Evolutionary conservation across 331 rosid species (phyloP).

Genomic region (Cydonia oblonga): DNA sequence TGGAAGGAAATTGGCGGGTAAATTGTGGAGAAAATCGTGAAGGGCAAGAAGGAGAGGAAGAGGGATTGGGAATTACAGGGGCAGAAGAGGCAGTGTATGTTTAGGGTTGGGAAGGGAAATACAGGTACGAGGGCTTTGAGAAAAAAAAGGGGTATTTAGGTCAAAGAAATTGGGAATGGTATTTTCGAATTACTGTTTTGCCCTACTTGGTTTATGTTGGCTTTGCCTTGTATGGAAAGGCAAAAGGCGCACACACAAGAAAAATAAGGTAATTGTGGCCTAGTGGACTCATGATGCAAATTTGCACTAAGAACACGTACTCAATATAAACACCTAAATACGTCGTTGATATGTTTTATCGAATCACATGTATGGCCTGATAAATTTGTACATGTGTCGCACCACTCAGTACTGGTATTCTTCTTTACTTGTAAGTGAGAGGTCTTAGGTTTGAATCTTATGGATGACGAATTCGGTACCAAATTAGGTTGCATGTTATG

Average conservation of each 20-base stretch:
- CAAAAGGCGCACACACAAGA: too few relatives aligned
- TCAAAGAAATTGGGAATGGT: conserved; percentile 24
- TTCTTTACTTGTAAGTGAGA: too few relatives aligned
- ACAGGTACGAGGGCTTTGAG: conserved; percentile 31
- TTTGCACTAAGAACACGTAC: rapidly evolving
- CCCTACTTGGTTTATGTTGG: conserved; percentile 11
- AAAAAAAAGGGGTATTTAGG: conserved; percentile 70
- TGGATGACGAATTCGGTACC: too few relatives aligned
- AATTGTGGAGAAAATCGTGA: conserved; percentile 28
- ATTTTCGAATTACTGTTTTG: conserved; percentile 49
- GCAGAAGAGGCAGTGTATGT: conserved; percentile 42
- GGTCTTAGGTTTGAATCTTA: rapidly evolving
- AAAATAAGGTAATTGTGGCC: background rate
- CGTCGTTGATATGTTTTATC: rapidly evolving
- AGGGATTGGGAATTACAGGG: conserved; percentile 38
- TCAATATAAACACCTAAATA: too few relatives aligned
- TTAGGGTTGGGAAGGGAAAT: conserved; percentile 73
- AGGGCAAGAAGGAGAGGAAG: conserved; percentile 30
- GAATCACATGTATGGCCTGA: background rate
- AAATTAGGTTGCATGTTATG: too few relatives aligned
- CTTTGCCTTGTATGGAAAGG: background rate
- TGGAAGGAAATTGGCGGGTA: conserved; percentile 39
- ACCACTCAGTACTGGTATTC: too few relatives aligned
- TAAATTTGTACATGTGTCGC: too few relatives aligned
- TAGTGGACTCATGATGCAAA: too few relatives aligned